Conservation (phyloP, 2,329 filamentous ascomycete genomes). For the Trichoderma koningii region DNA sequence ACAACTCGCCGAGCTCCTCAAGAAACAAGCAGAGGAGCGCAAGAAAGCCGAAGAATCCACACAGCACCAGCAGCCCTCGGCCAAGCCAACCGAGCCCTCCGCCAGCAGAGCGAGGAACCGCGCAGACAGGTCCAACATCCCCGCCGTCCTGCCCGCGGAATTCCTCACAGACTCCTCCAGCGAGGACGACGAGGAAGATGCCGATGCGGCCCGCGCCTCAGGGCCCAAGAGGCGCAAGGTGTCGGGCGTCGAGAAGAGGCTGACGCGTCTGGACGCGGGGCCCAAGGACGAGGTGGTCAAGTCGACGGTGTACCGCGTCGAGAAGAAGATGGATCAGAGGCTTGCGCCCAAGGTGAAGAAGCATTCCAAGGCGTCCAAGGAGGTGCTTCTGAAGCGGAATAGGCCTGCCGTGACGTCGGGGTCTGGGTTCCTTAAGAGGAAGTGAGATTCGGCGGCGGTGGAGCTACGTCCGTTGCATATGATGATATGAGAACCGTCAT, state of each 20-base stretch:
- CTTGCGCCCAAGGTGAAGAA: slow-evolving; percentile 53
- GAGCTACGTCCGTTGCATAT: not conserved
- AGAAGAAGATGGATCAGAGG: slow-evolving; percentile 46
- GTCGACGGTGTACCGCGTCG: slow-evolving; percentile 56
- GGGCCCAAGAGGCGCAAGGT: slow-evolving; percentile 50
- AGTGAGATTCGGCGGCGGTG: slow-evolving; percentile 5
- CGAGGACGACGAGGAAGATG: slow-evolving; percentile 47
- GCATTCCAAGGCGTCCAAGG: slow-evolving; percentile 46
- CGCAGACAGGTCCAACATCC: slow-evolving; percentile 43
- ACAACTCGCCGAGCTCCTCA: slow-evolving; percentile 56
- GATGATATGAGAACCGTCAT: not conserved
- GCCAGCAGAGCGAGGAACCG: slow-evolving; percentile 32
- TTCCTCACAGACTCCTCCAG: slow-evolving; percentile 56
- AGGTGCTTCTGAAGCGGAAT: slow-evolving; percentile 50
- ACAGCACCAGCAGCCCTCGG: slow-evolving; percentile 30
- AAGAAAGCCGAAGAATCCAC: slow-evolving; percentile 42
- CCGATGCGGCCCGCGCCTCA: too few species aligned
- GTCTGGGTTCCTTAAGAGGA: slow-evolving; percentile 48
- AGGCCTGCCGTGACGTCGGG: slow-evolving; percentile 43
- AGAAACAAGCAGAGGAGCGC: slow-evolving; percentile 56
- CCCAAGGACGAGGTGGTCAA: slow-evolving; percentile 54
- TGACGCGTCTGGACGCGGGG: slow-evolving; percentile 43
- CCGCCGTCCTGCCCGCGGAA: slow-evolving; percentile 54
- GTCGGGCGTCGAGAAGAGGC: slow-evolving; percentile 42
- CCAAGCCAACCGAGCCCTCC: slow-evolving; percentile 1